A percentile compares a stretch with the other conserved stretches of the same genome.
Evolutionary conservation across 2,329 filamentous ascomycete genomes (phyloP).

Genomic region (Xylaria sp.): DNA sequence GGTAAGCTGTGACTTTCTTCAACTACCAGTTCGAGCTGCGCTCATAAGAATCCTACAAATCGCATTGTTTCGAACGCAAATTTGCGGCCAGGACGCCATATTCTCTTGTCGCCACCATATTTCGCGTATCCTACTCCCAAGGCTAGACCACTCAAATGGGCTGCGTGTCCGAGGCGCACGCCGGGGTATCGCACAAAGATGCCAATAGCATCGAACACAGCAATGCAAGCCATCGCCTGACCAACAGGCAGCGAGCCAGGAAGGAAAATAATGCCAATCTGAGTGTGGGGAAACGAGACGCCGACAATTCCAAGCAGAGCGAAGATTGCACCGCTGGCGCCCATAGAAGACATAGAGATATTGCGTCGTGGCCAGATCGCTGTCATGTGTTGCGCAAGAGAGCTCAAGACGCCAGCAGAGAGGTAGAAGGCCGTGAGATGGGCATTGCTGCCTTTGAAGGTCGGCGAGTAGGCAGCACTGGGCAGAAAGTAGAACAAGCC

Average conservation of each 20-base stretch:
- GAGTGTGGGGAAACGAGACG: constrained; percentile 34
- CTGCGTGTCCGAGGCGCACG: constrained; percentile 37
- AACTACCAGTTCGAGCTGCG: neutral
- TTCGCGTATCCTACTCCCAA: constrained; percentile 42
- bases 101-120: constrained; percentile 37
- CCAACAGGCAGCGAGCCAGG: constrained; percentile 36
- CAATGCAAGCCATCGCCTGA: constrained; percentile 31
- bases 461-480: constrained; percentile 23
- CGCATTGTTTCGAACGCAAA: constrained; percentile 43
- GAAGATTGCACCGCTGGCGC: constrained; percentile 45
- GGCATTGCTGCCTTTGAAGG: constrained; percentile 39
- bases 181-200: constrained; percentile 41
- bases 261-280: constrained; percentile 41
- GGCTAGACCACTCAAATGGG: constrained; percentile 44
- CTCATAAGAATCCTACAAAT: constrained; percentile 39
- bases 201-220: constrained; percentile 42
- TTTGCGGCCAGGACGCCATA: constrained; percentile 44
- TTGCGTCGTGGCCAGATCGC: constrained; percentile 36
- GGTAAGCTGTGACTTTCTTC: neutral
- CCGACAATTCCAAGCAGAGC: constrained; percentile 43
- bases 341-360: constrained; percentile 24
- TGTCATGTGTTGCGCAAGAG: constrained; percentile 40
- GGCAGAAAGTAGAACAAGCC: constrained; percentile 38
- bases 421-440: constrained; percentile 49
- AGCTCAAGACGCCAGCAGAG: constrained; percentile 43